Evolutionary conservation across 177 flowering plant species (phyloP).

Genomic region (Telopea speciosissima): DNA sequence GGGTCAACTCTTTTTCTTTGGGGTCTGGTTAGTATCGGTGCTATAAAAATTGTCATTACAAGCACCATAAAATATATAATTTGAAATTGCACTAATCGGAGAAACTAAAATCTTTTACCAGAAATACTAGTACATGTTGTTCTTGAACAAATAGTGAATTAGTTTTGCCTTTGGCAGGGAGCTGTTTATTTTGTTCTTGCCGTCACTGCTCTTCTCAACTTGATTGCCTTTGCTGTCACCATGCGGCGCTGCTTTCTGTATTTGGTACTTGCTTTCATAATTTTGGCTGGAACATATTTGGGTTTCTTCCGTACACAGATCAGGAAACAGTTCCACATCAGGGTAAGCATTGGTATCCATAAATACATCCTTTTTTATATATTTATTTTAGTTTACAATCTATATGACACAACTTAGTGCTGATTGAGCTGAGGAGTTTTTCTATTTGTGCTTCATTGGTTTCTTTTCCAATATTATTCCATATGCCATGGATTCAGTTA

Average conservation of each 20-base stretch:
- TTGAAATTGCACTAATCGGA: background rate
- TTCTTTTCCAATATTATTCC: background rate
- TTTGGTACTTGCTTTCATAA: constrained; percentile 45
- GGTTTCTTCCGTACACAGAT: constrained; percentile 68
- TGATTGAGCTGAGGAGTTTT: background rate
- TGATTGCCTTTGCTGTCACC: constrained; percentile 50
- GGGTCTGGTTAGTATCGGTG: too few species aligned
- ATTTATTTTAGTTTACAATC: background rate
- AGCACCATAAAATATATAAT: too few species aligned
- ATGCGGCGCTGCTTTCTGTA: constrained; percentile 49
- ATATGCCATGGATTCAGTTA: background rate
- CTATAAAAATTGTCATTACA: too few species aligned
- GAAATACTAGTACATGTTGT: background rate
- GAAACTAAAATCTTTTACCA: background rate
- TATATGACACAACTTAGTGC: background rate
- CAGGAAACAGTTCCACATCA: constrained; percentile 71
- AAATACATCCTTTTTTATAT: background rate
- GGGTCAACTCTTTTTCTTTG: too few species aligned
- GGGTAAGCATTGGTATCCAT: constrained; percentile 34
- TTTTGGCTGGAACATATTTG: constrained; percentile 47
- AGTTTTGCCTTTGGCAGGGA: constrained; percentile 47
- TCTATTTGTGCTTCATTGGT: background rate
- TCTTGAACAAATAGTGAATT: background rate
- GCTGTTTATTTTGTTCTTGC: constrained; percentile 39
- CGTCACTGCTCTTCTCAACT: constrained; percentile 36